A percentile compares a stretch with the other conserved stretches of the same genome.
phyloP scores from a whole-genome alignment of 768 basidiomycete genomes.

The Rhodotorula sphaerocarpa region DNA sequence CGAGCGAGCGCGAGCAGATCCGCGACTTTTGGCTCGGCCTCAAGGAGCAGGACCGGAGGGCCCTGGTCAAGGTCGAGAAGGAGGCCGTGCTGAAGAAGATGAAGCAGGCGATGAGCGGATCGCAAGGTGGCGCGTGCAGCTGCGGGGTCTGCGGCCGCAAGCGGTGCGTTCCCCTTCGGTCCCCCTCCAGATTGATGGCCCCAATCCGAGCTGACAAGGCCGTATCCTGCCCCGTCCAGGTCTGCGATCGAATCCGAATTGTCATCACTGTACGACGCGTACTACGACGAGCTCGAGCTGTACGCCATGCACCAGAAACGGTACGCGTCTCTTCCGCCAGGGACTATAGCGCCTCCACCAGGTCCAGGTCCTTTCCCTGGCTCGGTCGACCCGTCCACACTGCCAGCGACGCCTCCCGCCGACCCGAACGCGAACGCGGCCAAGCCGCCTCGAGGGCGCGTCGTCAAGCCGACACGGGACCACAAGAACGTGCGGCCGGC shows the following conservation, averaged over 20 bases:
- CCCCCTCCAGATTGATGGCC: too few relatives aligned
- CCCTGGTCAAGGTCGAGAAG: slow-evolving; percentile 94
- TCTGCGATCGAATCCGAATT: slow-evolving; percentile 99
- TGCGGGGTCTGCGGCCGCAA: slow-evolving; percentile 98
- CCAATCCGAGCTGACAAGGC: too few relatives aligned
- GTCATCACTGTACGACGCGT: slow-evolving; percentile 99
- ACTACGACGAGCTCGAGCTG: slow-evolving; percentile 99
- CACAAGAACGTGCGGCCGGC: slow-evolving; percentile 37
- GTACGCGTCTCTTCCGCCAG: slow-evolving; percentile 73
- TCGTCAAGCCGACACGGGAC: slow-evolving; percentile 30
- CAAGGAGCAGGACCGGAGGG: slow-evolving; percentile 80
- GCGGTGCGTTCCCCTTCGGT: slow-evolving; percentile 58
- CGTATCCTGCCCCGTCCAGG: slow-evolving; percentile 47
- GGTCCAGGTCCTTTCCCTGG: slow-evolving; percentile 98
- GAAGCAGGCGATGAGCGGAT: slow-evolving; percentile 74
- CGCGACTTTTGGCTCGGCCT: slow-evolving; percentile 95
- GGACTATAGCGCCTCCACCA: slow-evolving; percentile 79
- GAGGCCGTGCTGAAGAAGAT: slow-evolving; percentile 95
- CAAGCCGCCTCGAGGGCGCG: slow-evolving; percentile 35
- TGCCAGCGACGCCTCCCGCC: slow-evolving; percentile 39
- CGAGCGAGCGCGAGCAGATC: slow-evolving; percentile 78
- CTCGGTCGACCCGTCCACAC: slow-evolving; percentile 85
- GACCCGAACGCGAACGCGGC: slow-evolving; percentile 22
- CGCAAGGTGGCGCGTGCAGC: slow-evolving; percentile 83
- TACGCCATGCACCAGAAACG: slow-evolving; percentile 98